A percentile compares a stretch with the other conserved stretches of the same genome.
phyloP scores from a whole-genome alignment of 2,329 filamentous ascomycete genomes.

The Botryotinia globosa region DNA sequence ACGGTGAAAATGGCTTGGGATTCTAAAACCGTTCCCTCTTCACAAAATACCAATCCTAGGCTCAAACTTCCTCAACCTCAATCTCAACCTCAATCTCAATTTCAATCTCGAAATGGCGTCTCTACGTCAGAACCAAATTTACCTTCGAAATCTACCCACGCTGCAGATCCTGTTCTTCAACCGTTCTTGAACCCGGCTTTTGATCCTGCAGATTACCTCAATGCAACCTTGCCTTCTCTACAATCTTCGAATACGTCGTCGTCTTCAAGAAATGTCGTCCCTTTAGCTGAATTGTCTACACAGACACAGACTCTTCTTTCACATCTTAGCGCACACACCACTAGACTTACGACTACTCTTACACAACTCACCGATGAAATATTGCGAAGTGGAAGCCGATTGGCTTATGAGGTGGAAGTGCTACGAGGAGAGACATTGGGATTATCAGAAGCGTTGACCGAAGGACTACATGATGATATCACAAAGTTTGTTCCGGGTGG shows the following conservation, averaged over 20 bases:
- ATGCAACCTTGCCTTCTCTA: constrained; percentile 70
- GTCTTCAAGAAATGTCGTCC: constrained; percentile 41
- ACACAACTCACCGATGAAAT: constrained; percentile 95
- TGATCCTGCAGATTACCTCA: constrained; percentile 82
- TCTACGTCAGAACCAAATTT: constrained; percentile 15
- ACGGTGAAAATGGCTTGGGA: constrained; percentile 34
- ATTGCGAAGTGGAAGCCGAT: constrained; percentile 76
- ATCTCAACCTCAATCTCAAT: neutral
- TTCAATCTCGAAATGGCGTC: constrained; percentile 21
- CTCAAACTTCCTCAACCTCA: constrained; percentile 15
- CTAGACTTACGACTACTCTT: constrained; percentile 74
- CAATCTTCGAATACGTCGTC: constrained; percentile 39
- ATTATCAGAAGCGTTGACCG: constrained; percentile 74
- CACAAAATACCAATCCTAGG: constrained; percentile 31
- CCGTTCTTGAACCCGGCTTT: constrained; percentile 76
- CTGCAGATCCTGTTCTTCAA: constrained; percentile 68
- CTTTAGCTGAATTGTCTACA: constrained; percentile 72
- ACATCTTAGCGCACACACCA: constrained; percentile 84
- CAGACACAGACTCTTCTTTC: constrained; percentile 83
- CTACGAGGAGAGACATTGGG: constrained; percentile 82
- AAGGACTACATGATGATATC: constrained; percentile 70
- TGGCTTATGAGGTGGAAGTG: constrained; percentile 94
- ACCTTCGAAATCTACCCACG: constrained; percentile 52
- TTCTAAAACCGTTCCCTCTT: constrained; percentile 32
- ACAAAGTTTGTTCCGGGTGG: constrained; percentile 63